Evolutionary conservation across 805 yeast genomes (phyloP), one percentile per base, ranked within the genome.

Genomic region (Nakazawaea populi): DNA sequence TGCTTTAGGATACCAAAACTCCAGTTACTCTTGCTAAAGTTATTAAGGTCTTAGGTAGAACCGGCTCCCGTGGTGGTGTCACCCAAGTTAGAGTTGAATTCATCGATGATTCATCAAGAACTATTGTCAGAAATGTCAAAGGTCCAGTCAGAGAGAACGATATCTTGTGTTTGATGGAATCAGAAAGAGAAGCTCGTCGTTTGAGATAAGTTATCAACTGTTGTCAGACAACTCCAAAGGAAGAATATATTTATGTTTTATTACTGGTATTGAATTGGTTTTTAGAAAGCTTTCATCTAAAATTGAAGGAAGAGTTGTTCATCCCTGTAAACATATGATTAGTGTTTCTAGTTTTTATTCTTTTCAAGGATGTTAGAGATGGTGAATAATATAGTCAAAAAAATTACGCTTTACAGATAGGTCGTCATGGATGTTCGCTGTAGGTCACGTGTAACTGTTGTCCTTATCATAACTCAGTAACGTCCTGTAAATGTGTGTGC

Each of bases 21-120:
- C 96, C 96, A 74, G 97, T 92, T 71, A 94, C 96, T 82, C 89
- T 92, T 79, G 99, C 98, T 75, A 92, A 92, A 85, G 99, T 92
- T 74, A 89, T 89, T 80, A 94, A 92, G 83, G 98, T 92, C 76
- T 85, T 92, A 79, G 98, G 98, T 77, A 92, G 99, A 82, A 92
- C 99, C 86, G 99, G 99, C 76, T 92, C 99, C 76, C 92, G 98
- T 82, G 98, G 98, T 87, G 97, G 97, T 83, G 96, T 89, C 77
- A 89, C 96, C 79, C 96, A 89, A 79, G 96, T 89, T 78, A 89
- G 96, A 78, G 96, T 89, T 71, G 96, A 89, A 79, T 89, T 89
- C 85, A 80, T 89, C 74, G 96, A 89, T 71, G 96, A 89, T 75
- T 80, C 91, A 71, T 80, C 94, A 77, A 87, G 96, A 83, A 86